A percentile compares a stretch with the other conserved stretches of the same genome.
Conservation (phyloP, 495 filamentous ascomycete species). For the Trypethelium eluteriae region DNA sequence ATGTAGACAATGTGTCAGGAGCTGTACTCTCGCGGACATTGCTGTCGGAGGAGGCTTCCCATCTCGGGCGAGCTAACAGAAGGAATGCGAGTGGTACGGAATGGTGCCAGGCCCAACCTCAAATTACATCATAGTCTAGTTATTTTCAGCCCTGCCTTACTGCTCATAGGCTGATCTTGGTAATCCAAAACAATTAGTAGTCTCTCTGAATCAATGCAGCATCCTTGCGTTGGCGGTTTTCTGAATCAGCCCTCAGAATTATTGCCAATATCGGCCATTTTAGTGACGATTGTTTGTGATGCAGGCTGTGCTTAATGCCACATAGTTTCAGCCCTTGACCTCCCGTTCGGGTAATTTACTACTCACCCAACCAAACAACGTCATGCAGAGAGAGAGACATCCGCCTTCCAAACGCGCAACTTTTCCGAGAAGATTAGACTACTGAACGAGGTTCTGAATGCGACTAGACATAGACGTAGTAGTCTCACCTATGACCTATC, state of each 20-base stretch:
- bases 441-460: too few species aligned
- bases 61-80: neutral
- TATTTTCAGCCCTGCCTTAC: conserved; percentile 8
- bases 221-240: neutral
- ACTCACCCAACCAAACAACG: too few species aligned
- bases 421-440: too few species aligned
- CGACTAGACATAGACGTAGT: too few species aligned
- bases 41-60: neutral
- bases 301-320: neutral
- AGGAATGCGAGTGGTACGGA: neutral
- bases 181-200: neutral
- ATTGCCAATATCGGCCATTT: conserved; percentile 5
- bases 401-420: too few species aligned
- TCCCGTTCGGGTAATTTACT: neutral
- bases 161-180: neutral
- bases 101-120: neutral
- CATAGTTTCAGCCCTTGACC: neutral
- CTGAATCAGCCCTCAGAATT: neutral
- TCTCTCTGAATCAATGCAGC: neutral
- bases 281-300: neutral
- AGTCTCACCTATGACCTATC: too few species aligned
- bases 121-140: neutral
- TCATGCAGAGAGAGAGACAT: too few species aligned
- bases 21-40: neutral
- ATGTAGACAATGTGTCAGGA: neutral